Conservation (phyloP, 257 asterid species). For the Jasminum sambac region DNA sequence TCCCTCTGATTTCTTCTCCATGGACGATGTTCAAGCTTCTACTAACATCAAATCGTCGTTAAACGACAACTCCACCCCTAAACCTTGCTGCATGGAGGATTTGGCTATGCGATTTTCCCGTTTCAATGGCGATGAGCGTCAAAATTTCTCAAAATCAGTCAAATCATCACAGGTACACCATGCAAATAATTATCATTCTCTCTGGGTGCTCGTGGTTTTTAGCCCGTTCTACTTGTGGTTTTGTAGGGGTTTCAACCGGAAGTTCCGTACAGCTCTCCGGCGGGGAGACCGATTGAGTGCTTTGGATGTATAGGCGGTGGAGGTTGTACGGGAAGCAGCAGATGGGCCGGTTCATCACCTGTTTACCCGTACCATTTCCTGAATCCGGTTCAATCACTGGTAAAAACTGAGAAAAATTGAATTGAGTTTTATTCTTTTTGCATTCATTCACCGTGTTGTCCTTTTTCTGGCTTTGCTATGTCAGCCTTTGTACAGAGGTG, state of each 20-base stretch:
- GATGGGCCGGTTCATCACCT: constrained; percentile 12
- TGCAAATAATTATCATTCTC: neutral
- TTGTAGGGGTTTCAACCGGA: constrained; percentile 17
- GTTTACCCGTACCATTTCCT: neutral
- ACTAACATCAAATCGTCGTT: neutral
- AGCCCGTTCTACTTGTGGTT: neutral
- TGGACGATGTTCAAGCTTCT: constrained; percentile 23
- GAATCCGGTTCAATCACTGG: constrained; percentile 30
- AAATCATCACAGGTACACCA: constrained; percentile 14
- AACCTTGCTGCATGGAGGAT: constrained; percentile 9
- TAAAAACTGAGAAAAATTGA: neutral
- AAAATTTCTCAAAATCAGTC: constrained; percentile 1
- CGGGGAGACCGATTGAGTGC: neutral
- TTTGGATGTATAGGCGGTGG: constrained; percentile 4
- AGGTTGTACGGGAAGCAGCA: neutral
- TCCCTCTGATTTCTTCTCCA: constrained; percentile 37
- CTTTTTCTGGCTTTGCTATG: constrained; percentile 8
- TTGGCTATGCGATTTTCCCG: constrained; percentile 10
- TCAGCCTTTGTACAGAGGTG: constrained; percentile 14
- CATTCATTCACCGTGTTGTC: constrained; percentile 7
- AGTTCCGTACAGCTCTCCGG: constrained; percentile 1
- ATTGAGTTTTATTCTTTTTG: constrained; percentile 10
- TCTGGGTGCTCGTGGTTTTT: neutral
- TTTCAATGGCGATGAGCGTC: neutral
- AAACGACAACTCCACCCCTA: neutral